These are phyloP conservation scores for Fagopyrum esculentum DNA, from an alignment of 148 eudicot species.

Conservation along the genomic window DNA sequence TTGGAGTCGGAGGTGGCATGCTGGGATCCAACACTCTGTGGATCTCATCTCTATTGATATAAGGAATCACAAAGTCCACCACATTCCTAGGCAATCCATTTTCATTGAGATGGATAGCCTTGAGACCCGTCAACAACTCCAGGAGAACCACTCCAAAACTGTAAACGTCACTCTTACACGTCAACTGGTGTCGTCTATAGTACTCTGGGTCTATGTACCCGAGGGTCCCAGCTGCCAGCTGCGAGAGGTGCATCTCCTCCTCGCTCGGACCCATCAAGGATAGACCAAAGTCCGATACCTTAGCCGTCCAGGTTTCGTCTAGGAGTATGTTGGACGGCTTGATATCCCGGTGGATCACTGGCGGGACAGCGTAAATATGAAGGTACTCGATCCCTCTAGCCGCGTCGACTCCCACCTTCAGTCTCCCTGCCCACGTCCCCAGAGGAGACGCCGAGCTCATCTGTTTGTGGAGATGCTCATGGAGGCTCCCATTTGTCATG, in stretches of 20 bases:
- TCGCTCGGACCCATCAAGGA: constrained; percentile 60
- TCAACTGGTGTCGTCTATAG: constrained; percentile 50
- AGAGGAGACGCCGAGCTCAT: constrained; percentile 25
- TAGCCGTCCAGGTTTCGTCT: constrained; percentile 60
- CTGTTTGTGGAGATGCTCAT: constrained; percentile 60
- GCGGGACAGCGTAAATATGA: constrained; percentile 65
- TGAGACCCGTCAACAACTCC: constrained; percentile 58
- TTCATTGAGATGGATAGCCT: constrained; percentile 63
- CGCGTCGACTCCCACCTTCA: constrained; percentile 70
- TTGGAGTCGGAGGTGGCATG: constrained; percentile 68
- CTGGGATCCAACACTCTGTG: constrained; percentile 53
- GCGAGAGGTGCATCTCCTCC: constrained; percentile 49
- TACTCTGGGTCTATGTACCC: constrained; percentile 91
- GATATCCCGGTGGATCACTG: constrained; percentile 81
- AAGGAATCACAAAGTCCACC: constrained; percentile 58
- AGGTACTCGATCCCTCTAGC: constrained; percentile 90
- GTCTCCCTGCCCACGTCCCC: constrained; percentile 56
- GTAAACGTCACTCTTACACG: constrained; percentile 71
- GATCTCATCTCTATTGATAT: constrained; percentile 49
- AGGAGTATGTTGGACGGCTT: constrained; percentile 83
- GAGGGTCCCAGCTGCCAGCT: constrained; percentile 59
- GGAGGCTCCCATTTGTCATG: constrained; percentile 62
- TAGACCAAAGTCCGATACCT: constrained; percentile 84
- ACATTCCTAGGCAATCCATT: constrained; percentile 66
- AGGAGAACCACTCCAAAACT: constrained; percentile 74